Evolutionary conservation across 257 asterid species (phyloP), one percentile per base, ranked within the genome.

Genomic region (Scutellaria baicalensis): DNA sequence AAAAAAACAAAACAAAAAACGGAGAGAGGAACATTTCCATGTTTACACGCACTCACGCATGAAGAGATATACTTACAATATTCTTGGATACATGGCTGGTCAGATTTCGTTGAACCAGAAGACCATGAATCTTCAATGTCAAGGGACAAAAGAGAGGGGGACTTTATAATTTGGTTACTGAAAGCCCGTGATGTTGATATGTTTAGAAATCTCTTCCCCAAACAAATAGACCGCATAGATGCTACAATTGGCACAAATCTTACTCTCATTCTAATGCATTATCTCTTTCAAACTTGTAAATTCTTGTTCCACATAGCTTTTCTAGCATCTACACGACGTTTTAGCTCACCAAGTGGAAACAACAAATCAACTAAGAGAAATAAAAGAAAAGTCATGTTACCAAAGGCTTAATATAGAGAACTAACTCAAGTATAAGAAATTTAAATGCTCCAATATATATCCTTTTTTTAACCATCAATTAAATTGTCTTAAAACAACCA

Each of bases 101-200:
- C 71, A 59, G 76, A 65, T 27, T 60, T 66, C 59, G 68, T 62
- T 27, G 77, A 64, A 57, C 23, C 38, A 18, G 82, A 71, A 78
- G 79, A 69, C 90, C 93, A 90, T 12, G 80, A 61, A 68, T 90
- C 95, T 3, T 73, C 79, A 72, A 68, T 70, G 79, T 90, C 95
- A 65, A 90, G 85, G 18, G 91, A 88, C 64, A 64, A 74, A 70
- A 88, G 91, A 67, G 83, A 43, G 13, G 95, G 97, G 20, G 91
- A 84, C 82, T 75, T 70, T 49, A 88, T 20, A 54, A 78, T 82
- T 35, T 63, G 71, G 69, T 54, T 70, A 69, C 83, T 83, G 31
- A 84, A 77, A 58, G 63, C 52, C 77, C 88, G 77, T 58, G 74
- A 48, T 9, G 54, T 20, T 0, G 70, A 75, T 49, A 64, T 42